Percentiles rank a stretch among this genome's conserved stretches.
These are phyloP conservation scores for Warburgia ugandensis DNA, from an alignment of 164 flowering plant species.

Conservation along the genomic window DNA sequence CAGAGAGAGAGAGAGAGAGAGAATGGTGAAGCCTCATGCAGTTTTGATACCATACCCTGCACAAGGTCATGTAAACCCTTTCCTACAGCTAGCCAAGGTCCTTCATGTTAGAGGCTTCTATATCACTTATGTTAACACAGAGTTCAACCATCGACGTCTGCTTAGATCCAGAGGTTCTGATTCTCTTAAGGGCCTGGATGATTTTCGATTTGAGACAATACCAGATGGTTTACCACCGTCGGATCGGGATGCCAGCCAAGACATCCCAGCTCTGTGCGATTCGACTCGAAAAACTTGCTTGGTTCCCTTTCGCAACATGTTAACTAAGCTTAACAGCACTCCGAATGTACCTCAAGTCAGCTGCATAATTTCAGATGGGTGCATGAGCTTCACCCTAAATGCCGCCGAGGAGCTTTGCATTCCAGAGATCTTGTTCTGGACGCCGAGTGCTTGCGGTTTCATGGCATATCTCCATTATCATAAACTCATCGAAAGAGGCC, in stretches of 20 bases:
- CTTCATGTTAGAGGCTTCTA: conserved; percentile 3
- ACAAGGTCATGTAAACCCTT: conserved; percentile 3
- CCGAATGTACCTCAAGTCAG: conserved; percentile 26
- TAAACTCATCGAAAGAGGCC: conserved; percentile 28
- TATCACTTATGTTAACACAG: conserved; percentile 40
- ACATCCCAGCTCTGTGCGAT: conserved; percentile 32
- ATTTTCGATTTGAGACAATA: conserved; percentile 46
- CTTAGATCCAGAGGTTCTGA: conserved; percentile 34
- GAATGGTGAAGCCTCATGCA: conserved; percentile 3
- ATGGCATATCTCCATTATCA: conserved; percentile 22
- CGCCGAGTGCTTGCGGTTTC: conserved; percentile 33
- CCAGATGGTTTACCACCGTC: conserved; percentile 60
- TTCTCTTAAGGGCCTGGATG: conserved; percentile 20
- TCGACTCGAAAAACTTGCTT: conserved; percentile 24
- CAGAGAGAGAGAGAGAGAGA: too few relatives aligned
- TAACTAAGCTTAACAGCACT: conserved; percentile 17
- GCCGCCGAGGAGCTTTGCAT: conserved; percentile 35
- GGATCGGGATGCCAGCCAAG: conserved; percentile 40
- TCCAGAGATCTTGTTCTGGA: conserved; percentile 32
- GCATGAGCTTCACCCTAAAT: conserved; percentile 29
- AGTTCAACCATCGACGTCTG: conserved; percentile 48
- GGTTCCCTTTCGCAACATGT: conserved; percentile 23
- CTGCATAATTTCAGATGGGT: conserved; percentile 40
- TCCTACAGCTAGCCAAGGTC: neutral
- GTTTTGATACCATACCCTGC: neutral